These are phyloP conservation scores for Orbilia javanica DNA, from an alignment of 2,329 filamentous ascomycete genomes.

Conservation along the genomic window DNA sequence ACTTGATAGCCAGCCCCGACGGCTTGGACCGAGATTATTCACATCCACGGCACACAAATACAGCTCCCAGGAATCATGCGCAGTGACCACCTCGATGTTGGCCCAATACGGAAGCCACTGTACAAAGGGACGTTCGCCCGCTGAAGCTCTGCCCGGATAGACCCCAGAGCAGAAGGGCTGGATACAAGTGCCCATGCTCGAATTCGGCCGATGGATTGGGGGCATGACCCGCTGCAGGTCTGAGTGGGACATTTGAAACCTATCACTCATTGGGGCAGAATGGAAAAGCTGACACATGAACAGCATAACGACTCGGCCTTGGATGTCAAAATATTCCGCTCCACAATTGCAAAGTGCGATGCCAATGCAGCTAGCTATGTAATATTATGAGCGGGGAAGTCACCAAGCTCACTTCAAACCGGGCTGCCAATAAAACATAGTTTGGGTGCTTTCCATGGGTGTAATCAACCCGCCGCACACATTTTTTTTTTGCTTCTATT, in stretches of 20 bases:
- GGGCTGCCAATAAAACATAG: conserved; percentile 1
- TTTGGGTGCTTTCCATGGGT: conserved; percentile 24
- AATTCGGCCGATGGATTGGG: conserved; percentile 48
- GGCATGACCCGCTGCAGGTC: conserved; percentile 52
- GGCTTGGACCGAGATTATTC: conserved; percentile 36
- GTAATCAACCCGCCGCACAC: conserved; percentile 42
- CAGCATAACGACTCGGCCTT: conserved; percentile 37
- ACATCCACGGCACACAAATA: conserved; percentile 46
- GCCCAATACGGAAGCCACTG: conserved; percentile 52
- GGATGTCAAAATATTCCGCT: conserved; percentile 49
- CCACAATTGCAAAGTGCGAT: conserved; percentile 26
- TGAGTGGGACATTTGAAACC: conserved; percentile 40
- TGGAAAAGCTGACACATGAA: conserved; percentile 30
- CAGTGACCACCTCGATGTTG: conserved; percentile 32
- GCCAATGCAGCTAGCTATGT: conserved; percentile 41
- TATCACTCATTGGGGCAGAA: conserved; percentile 39
- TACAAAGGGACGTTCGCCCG: conserved; percentile 14
- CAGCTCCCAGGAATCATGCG: conserved; percentile 28
- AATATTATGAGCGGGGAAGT: conserved; percentile 38
- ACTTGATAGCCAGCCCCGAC: conserved; percentile 35
- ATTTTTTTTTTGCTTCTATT: conserved; percentile 41
- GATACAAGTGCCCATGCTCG: conserved; percentile 34
- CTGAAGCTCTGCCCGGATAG: conserved; percentile 40
- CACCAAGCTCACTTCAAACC: conserved; percentile 36
- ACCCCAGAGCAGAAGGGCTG: conserved; percentile 31